Evolutionary conservation across 2,329 filamentous ascomycete species (phyloP).

Genomic region (Neofusicoccum cordaticola): DNA sequence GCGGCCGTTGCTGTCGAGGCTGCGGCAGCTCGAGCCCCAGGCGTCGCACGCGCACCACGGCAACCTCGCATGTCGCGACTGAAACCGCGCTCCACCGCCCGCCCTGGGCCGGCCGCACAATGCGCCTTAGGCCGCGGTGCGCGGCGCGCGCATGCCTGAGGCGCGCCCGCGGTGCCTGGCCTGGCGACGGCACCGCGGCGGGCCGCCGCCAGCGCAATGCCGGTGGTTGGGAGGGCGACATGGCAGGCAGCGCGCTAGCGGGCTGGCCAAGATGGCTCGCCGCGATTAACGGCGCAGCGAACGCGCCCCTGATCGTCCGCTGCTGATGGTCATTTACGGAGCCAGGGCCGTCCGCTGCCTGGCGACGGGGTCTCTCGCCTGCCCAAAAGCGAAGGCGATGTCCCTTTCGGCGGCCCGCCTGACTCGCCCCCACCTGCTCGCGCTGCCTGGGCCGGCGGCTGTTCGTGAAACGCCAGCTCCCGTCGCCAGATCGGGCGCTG

Average conservation of each 20-base stretch:
- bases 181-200: background rate
- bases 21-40: background rate
- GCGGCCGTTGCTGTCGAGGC: conserved; percentile 5
- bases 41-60: background rate
- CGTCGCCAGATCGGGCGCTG: conserved; percentile 1
- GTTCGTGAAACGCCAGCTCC: conserved; percentile 5
- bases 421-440: background rate
- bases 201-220: background rate
- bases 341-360: background rate
- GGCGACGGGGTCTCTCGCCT: background rate
- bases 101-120: background rate
- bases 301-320: conserved; percentile 8
- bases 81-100: conserved; percentile 6
- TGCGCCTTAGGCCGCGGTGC: background rate
- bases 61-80: conserved; percentile 6
- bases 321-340: conserved; percentile 13
- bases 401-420: background rate
- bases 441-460: background rate
- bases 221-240: background rate
- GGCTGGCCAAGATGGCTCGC: background rate
- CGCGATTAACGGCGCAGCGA: conserved; percentile 7
- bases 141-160: background rate
- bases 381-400: background rate
- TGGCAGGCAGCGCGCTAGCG: background rate
- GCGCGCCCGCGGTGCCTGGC: background rate